phyloP scores from a whole-genome alignment of 164 flowering plant genomes.

The Sedum album region DNA sequence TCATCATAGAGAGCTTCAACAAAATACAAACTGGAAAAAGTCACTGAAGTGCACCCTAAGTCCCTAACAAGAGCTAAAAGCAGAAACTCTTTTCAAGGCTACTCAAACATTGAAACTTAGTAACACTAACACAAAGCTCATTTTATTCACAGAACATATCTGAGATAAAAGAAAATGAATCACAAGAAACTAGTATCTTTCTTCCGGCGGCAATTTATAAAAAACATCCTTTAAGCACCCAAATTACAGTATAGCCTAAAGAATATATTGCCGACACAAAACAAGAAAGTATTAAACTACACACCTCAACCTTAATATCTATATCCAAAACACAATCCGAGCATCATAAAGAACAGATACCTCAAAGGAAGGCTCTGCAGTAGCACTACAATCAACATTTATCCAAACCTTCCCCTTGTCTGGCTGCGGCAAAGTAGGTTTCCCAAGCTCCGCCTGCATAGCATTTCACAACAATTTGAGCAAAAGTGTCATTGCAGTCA shows the following conservation, averaged over 20 bases:
- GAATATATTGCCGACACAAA: not conserved
- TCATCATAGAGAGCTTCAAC: too few species aligned
- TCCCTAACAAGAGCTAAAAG: not conserved
- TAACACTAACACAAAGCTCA: not conserved
- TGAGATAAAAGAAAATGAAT: not conserved
- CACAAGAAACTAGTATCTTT: not conserved
- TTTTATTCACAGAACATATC: too few species aligned
- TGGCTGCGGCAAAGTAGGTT: constrained; percentile 51
- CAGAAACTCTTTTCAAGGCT: not conserved
- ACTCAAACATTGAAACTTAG: not conserved
- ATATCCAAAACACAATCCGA: not conserved
- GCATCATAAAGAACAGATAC: constrained; percentile 22
- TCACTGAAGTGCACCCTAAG: not conserved
- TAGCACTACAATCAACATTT: constrained; percentile 79
- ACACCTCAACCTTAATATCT: not conserved
- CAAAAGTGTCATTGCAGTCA: not conserved
- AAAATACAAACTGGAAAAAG: too few species aligned
- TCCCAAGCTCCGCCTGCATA: constrained; percentile 93
- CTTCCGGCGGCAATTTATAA: not conserved
- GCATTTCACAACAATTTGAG: not conserved
- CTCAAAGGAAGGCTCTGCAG: constrained; percentile 86
- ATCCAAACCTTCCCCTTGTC: constrained; percentile 80
- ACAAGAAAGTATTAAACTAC: not conserved
- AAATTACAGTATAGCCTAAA: not conserved
- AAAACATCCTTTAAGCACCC: not conserved